Percentiles rank a stretch among this genome's conserved stretches.
Evolutionary conservation across 2,329 filamentous ascomycete genomes (phyloP).

Genomic region (Claviceps fusiformis): DNA sequence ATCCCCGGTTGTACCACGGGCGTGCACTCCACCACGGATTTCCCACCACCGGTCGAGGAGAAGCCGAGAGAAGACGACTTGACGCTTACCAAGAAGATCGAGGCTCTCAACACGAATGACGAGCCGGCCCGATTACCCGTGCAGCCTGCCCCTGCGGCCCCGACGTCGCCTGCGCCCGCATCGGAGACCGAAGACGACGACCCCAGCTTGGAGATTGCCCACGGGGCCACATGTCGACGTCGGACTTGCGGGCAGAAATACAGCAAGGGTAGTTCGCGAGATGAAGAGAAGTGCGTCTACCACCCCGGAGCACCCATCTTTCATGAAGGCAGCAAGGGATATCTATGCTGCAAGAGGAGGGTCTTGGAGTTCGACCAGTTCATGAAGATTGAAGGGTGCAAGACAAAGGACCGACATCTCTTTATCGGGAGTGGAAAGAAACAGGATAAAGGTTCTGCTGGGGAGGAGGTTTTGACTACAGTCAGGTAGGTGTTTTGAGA

Average conservation of each 20-base stretch:
- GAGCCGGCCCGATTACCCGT: constrained; percentile 26
- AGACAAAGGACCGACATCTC: constrained; percentile 66
- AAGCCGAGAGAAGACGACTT: constrained; percentile 32
- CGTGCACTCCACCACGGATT: constrained; percentile 79
- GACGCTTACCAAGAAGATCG: constrained; percentile 30
- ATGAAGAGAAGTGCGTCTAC: constrained; percentile 67
- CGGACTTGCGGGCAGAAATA: constrained; percentile 59
- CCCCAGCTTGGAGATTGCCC: constrained; percentile 55
- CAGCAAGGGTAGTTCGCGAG: constrained; percentile 42
- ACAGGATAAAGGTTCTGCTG: constrained; percentile 37
- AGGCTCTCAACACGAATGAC: constrained; percentile 33
- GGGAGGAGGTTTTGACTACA: constrained; percentile 64
- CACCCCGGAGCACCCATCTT: constrained; percentile 89
- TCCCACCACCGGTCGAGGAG: constrained; percentile 48
- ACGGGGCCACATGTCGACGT: constrained; percentile 64
- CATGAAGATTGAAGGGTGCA: constrained; percentile 87
- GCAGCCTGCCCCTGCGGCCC: constrained; percentile 30
- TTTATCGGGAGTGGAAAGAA: constrained; percentile 67
- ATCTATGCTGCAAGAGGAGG: constrained; percentile 88
- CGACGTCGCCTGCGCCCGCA: constrained; percentile 43
- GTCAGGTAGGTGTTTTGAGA: constrained; percentile 46
- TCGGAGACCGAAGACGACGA: constrained; percentile 85
- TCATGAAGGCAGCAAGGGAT: constrained; percentile 96
- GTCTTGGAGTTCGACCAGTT: constrained; percentile 98
- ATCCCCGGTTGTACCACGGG: constrained; percentile 90